These are phyloP conservation scores for Oldenlandia corymbosa DNA, from an alignment of 257 asterid species.

Conservation along the genomic window DNA sequence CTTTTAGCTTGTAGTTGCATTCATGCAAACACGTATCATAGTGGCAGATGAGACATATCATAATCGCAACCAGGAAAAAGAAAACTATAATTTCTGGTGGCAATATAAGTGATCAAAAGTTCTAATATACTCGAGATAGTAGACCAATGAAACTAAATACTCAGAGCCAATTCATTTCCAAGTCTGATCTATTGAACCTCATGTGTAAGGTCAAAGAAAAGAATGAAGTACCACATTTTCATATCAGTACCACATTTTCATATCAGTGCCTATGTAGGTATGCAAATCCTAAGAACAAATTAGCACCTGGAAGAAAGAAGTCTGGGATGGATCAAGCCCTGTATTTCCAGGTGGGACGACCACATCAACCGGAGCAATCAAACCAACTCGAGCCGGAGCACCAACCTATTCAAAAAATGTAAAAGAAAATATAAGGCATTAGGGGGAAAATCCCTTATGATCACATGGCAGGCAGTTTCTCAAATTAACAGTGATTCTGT, in stretches of 20 bases:
- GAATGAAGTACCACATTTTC: not conserved
- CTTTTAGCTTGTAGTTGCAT: not conserved
- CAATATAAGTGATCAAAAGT: too few relatives aligned
- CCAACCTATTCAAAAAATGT: conserved; percentile 10
- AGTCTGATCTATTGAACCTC: not conserved
- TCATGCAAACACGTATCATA: not conserved
- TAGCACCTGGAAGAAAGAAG: conserved; percentile 24
- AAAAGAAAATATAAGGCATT: not conserved
- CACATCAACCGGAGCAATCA: conserved; percentile 21
- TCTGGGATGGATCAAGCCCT: conserved; percentile 25
- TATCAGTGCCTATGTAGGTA: too few relatives aligned
- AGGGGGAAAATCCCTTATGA: not conserved
- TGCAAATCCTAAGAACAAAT: not conserved
- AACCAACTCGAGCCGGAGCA: conserved; percentile 23
- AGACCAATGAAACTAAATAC: not conserved
- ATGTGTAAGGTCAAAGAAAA: not conserved
- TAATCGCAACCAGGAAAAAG: not conserved
- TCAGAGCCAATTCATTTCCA: not conserved
- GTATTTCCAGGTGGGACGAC: conserved; percentile 23
- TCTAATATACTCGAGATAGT: not conserved
- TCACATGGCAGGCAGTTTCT: not conserved
- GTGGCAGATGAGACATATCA: not conserved
- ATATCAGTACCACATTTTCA: not conserved
- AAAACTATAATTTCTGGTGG: not conserved
- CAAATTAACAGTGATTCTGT: not conserved